Conservation (phyloP, 495 filamentous ascomycete genomes). For the Xylaria grammica region DNA sequence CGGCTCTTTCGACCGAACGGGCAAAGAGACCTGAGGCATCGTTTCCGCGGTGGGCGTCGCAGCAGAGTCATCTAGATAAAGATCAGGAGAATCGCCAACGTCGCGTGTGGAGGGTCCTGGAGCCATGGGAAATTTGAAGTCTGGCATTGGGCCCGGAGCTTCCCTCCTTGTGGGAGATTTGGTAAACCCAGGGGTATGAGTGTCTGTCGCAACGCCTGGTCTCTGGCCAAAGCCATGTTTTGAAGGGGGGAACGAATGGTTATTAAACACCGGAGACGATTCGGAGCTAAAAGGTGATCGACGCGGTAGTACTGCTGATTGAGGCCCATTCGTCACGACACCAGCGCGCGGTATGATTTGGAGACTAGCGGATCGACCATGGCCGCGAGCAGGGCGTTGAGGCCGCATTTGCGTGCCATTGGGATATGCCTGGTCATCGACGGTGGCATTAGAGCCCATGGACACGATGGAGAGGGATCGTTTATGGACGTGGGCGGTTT, state of each 20-base stretch:
- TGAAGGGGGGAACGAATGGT: slow-evolving; percentile 54
- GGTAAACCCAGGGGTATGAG: slow-evolving; percentile 46
- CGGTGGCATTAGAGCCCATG: slow-evolving; percentile 70
- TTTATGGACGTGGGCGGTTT: slow-evolving; percentile 53
- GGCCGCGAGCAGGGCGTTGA: slow-evolving; percentile 63
- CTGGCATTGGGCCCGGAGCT: slow-evolving; percentile 54
- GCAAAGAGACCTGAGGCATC: slow-evolving; percentile 37
- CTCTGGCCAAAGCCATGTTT: slow-evolving; percentile 41
- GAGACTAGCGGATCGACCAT: slow-evolving; percentile 83
- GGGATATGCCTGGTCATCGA: slow-evolving; percentile 41
- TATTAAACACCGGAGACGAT: slow-evolving; percentile 52
- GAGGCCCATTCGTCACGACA: slow-evolving; percentile 30
- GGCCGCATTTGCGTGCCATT: slow-evolving; percentile 34
- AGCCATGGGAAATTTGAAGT: slow-evolving; percentile 72
- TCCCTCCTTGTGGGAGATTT: slow-evolving; percentile 39
- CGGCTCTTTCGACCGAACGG: slow-evolving; percentile 42
- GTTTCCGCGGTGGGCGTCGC: slow-evolving; percentile 44
- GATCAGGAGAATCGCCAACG: slow-evolving; percentile 14
- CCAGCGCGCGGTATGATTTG: slow-evolving; percentile 70
- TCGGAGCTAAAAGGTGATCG: slow-evolving; percentile 40
- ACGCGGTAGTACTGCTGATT: slow-evolving; percentile 49
- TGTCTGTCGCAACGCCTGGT: slow-evolving; percentile 43
- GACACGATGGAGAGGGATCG: slow-evolving; percentile 96
- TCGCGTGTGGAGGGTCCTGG: slow-evolving; percentile 47
- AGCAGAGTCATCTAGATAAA: slow-evolving; percentile 35